Conservation (phyloP, 176 grass and related monocot genomes). For the Themeda triandra region DNA sequence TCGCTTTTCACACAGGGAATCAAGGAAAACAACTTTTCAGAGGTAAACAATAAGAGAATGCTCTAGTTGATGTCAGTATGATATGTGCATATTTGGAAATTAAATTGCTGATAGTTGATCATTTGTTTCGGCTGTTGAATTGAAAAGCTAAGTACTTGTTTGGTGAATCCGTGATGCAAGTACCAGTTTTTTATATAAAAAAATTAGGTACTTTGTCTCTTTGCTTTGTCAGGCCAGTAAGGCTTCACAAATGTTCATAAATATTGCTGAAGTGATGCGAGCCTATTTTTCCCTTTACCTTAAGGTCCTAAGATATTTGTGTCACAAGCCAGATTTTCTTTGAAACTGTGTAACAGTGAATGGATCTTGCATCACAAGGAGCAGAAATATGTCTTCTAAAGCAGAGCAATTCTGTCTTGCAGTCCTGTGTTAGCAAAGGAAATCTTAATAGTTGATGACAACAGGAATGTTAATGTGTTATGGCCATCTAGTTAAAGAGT, state of each 20-base stretch:
- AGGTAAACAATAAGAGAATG: conserved; percentile 48
- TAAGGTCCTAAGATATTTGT: background rate
- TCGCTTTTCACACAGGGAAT: conserved; percentile 73
- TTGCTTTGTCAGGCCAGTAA: conserved; percentile 23
- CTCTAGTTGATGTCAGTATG: background rate
- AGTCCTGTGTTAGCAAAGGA: background rate
- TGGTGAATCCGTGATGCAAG: background rate
- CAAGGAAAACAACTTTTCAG: conserved; percentile 57
- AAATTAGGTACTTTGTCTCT: background rate
- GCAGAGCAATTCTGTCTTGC: background rate
- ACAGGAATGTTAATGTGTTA: background rate
- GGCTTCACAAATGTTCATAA: background rate
- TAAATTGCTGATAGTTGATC: background rate
- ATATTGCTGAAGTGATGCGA: background rate
- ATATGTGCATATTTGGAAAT: background rate
- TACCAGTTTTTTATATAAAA: background rate
- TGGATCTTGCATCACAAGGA: background rate
- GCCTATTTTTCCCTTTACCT: background rate
- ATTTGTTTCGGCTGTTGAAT: conserved; percentile 11
- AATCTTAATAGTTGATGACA: background rate
- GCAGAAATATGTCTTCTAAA: background rate
- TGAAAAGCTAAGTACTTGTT: conserved; percentile 7
- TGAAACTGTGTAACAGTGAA: background rate
- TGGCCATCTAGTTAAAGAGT: background rate
- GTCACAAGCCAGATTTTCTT: background rate